These are phyloP conservation scores for Gaeumannomyces tritici DNA, from an alignment of 2,329 filamentous ascomycete genomes.

Conservation along the genomic window DNA sequence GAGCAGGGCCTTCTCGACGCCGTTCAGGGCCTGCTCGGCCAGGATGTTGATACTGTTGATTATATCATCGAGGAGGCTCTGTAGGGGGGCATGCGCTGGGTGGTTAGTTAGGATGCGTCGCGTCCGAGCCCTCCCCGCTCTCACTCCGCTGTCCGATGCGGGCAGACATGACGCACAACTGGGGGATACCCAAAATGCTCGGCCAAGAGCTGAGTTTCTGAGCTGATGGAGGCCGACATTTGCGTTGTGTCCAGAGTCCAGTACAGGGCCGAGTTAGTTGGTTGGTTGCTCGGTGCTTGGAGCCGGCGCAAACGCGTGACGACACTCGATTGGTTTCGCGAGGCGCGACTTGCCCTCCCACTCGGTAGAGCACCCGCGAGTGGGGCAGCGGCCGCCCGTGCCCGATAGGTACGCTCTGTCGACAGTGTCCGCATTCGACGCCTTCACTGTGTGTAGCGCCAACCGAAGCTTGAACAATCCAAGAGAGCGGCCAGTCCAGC, in stretches of 20 bases:
- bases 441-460: no score
- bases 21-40: constrained; percentile 80
- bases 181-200: constrained; percentile 96
- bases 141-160: background rate
- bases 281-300: background rate
- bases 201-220: constrained; percentile 65
- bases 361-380: no score
- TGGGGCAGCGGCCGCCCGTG: no score
- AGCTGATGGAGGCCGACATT: constrained; percentile 19
- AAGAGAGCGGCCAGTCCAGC: background rate
- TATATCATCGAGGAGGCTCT: constrained; percentile 95
- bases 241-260: background rate
- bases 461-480: background rate
- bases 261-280: background rate
- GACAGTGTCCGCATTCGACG: no score
- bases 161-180: constrained; percentile 51
- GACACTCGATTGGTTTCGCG: background rate
- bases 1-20: constrained; percentile 74
- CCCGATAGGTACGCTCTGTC: no score
- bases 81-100: constrained; percentile 4
- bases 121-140: background rate
- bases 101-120: background rate
- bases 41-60: constrained; percentile 95
- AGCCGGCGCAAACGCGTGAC: background rate
- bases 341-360: background rate